Base-by-base conservation (phyloP, 202 grass and related monocot genomes). In the Schoenoplectus triqueter region DNA sequence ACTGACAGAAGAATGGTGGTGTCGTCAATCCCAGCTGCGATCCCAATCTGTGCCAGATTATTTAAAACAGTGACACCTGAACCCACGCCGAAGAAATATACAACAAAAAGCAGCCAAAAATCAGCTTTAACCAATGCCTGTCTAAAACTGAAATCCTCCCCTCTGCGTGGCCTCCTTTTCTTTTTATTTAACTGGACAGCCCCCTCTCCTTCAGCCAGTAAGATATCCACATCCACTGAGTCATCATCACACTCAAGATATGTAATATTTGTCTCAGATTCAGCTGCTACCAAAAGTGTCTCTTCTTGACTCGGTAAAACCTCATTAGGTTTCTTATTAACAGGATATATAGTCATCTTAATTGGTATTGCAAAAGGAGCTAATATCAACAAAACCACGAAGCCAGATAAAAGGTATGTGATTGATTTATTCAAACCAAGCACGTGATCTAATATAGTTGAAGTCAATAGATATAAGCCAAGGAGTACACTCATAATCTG, bases 61-160 rank as follows among this genome's bases (percentile, higher is more conserved):
- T 98, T 95, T 42, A 98, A 74, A 64, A 98, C 89, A n/a, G 93
- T 98, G 64, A 98, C 90, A 59, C 92, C 95, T 62, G 95, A 93
- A 45, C 92, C 95, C 71, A 95, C 91, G 0, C 95, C 95, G 48
- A 95, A 18, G 83, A 98, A 95, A 66, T 90, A 98, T 65, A 93
- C 90, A 18, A 71, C 71, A 80, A 98, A 95, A 1, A 98, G 85
- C 75, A 98, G 84, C 95, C 95, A 98, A 47, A 93, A 98, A 84
- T 98, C 95, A 11, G 95, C 95, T 78, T 98, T 98, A 9, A 98
- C 84, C 73, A 95, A 61, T 1, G 91, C 95, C 89, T 98, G 92
- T 39, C 84, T 87, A 68, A 98, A 98, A 82, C 87, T 92, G 75
- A 98, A 98, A 85, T 98, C 95, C 49, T 98, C 92, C 64, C 95